A percentile compares a stretch with the other conserved stretches of the same genome.
phyloP scores from a whole-genome alignment of 257 asterid species.

The Thymus quinquecostatus region DNA sequence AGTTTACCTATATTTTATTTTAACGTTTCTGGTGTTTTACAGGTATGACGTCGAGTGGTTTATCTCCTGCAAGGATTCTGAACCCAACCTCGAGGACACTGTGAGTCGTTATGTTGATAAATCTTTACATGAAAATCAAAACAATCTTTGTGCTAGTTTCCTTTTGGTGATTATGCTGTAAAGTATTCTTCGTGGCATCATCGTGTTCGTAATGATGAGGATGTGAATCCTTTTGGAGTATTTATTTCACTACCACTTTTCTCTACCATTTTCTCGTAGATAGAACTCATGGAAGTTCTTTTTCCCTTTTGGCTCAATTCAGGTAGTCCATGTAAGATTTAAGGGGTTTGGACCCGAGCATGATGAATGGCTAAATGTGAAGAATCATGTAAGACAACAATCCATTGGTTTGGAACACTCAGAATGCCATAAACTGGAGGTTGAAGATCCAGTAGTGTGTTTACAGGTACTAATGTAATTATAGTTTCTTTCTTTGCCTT shows the following conservation, averaged over 20 bases:
- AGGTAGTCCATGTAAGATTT: conserved; percentile 79
- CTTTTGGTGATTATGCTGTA: conserved; percentile 2
- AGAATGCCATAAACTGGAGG: conserved; percentile 69
- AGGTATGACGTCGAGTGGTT: conserved; percentile 89
- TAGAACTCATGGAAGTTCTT: background rate
- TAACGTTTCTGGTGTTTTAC: conserved; percentile 29
- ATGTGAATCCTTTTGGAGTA: background rate
- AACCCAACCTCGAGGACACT: conserved; percentile 57
- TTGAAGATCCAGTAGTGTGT: conserved; percentile 75
- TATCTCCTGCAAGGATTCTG: conserved; percentile 53
- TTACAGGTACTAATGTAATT: conserved; percentile 64
- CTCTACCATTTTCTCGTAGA: background rate
- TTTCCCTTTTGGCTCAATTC: conserved; percentile 33
- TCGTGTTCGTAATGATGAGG: conserved; percentile 8
- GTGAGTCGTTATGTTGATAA: conserved; percentile 55
- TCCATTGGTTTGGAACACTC: conserved; percentile 72
- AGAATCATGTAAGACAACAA: conserved; percentile 56
- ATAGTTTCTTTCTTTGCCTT: too few species aligned
- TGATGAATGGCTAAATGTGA: conserved; percentile 82
- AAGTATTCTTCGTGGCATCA: background rate
- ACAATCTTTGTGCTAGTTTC: conserved; percentile 32
- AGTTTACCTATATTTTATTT: background rate
- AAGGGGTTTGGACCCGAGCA: conserved; percentile 76
- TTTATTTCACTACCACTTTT: background rate
- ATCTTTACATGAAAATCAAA: conserved; percentile 23